Base-by-base conservation (phyloP, 2,329 filamentous ascomycete species). In the Xylaria sp. region DNA sequence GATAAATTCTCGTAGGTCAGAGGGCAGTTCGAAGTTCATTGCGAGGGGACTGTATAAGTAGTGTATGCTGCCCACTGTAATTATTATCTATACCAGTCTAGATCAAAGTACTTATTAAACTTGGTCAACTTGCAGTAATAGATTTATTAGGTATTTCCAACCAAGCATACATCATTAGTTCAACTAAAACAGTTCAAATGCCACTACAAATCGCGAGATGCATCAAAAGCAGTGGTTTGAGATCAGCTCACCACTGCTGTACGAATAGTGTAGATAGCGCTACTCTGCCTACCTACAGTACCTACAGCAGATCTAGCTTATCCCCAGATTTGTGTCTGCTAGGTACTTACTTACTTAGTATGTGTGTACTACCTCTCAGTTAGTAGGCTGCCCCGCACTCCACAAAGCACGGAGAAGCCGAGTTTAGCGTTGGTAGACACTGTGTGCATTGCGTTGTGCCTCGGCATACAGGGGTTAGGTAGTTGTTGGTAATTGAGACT, bases 1-100 rank as follows among this genome's bases (percentile, higher is more conserved):
- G 13, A 75, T 73, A 60, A 74, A 74, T 48, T 65, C 69, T 50
- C 69, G 67, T 13, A 74, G 59, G 13, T 74, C 70, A 13, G 55
- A 21, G 3, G 71, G 71, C 9, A 73, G 60, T 12, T 72, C 69
- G 29, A 73, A 73, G 42, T 72, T 68, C 69, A 72, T 74, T 21
- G 59, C 62, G 47, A 54, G 6, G 47, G 29, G 40, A 54, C 9
- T 48, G 29, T 2, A 10, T 35, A 16, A 2, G 12, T 37, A 10
- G 18, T 54, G 18, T 3, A 35, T 10, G 25, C 35, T 12, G 51
- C 6, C 25, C 18, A 21, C 27, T 12, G 18, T 54, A 32, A 32
- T 35, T n/a, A 29, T 23, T 6, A 18, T n/a, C 25, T 18, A 29
- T 10, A 35, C 32, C 32, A 10, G 32, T 35, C 10, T 35, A 35